phyloP scores from a whole-genome alignment of 805 yeast genomes.

The Myxozyma kluyveri region DNA sequence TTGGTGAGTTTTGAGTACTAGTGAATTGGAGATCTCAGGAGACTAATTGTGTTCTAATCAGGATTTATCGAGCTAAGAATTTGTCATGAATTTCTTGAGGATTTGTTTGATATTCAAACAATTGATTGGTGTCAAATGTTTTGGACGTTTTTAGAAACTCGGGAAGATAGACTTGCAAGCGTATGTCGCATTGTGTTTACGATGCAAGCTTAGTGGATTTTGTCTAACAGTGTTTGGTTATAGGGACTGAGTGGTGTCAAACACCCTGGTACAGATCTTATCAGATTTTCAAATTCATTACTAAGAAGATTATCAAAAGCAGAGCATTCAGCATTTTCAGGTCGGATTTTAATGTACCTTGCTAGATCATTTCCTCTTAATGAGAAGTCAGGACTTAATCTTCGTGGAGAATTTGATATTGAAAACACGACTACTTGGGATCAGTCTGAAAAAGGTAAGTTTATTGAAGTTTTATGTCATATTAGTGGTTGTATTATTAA shows the following conservation, averaged over 20 bases:
- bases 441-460: slow-evolving; percentile 1
- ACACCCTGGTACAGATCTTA: slow-evolving; percentile 39
- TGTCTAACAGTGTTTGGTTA: not conserved
- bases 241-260: slow-evolving; percentile 33
- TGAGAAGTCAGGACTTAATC: slow-evolving; percentile 41
- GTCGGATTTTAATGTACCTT: slow-evolving; percentile 38
- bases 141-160: slow-evolving; percentile 38
- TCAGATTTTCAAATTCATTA: slow-evolving; percentile 39
- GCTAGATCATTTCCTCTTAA: slow-evolving; percentile 40
- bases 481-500: not conserved
- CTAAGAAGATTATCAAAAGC: slow-evolving; percentile 38
- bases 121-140: slow-evolving; percentile 39
- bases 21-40: too few species aligned
- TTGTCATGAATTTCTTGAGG: slow-evolving; percentile 36
- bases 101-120: slow-evolving; percentile 37
- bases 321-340: slow-evolving; percentile 38
- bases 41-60: too few species aligned
- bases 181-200: not conserved
- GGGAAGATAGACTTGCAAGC: slow-evolving; percentile 34
- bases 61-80: too few species aligned
- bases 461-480: not conserved
- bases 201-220: not conserved
- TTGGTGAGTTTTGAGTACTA: slow-evolving; percentile 10
- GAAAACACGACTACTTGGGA: slow-evolving; percentile 35
- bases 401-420: slow-evolving; percentile 38